These are phyloP conservation scores for Tulasnella sp. DNA, from an alignment of 768 basidiomycete genomes.

Conservation along the genomic window DNA sequence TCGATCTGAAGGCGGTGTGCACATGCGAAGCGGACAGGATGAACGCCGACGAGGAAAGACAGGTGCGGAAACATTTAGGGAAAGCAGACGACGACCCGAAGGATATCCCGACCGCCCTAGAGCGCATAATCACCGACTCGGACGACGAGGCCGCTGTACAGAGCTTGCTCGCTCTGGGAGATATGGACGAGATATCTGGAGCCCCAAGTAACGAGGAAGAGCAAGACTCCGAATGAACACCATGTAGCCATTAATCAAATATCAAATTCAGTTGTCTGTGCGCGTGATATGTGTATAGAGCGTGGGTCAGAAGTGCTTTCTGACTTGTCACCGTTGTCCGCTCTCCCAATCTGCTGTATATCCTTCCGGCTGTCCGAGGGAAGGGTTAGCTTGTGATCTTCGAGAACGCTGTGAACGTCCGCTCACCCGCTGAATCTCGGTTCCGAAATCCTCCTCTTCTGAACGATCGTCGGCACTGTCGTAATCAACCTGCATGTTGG, in stretches of 20 bases:
- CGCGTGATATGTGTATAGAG: not conserved
- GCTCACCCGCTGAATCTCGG: constrained; percentile 12
- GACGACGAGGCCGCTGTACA: not conserved
- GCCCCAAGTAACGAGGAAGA: not conserved
- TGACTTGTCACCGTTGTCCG: not conserved
- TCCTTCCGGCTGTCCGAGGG: not conserved
- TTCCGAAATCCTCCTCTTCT: constrained; percentile 16
- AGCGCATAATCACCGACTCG: not conserved
- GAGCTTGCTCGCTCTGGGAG: not conserved
- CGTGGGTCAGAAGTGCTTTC: not conserved
- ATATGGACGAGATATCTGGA: not conserved
- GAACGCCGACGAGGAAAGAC: not conserved
- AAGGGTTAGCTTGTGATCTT: not conserved
- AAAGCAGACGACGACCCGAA: not conserved
- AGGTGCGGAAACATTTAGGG: not conserved
- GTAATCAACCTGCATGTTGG: not conserved
- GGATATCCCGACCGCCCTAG: not conserved
- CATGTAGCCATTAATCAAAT: not conserved
- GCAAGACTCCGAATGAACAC: not conserved
- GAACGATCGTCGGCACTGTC: constrained; percentile 12
- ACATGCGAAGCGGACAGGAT: constrained; percentile 30
- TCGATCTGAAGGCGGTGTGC: constrained; percentile 40
- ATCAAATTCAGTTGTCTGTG: not conserved
- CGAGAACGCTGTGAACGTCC: not conserved
- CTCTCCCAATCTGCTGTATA: not conserved